Evolutionary conservation across 1,284 basidiomycete genomes (phyloP).

Genomic region (Jaminaea rosea): DNA sequence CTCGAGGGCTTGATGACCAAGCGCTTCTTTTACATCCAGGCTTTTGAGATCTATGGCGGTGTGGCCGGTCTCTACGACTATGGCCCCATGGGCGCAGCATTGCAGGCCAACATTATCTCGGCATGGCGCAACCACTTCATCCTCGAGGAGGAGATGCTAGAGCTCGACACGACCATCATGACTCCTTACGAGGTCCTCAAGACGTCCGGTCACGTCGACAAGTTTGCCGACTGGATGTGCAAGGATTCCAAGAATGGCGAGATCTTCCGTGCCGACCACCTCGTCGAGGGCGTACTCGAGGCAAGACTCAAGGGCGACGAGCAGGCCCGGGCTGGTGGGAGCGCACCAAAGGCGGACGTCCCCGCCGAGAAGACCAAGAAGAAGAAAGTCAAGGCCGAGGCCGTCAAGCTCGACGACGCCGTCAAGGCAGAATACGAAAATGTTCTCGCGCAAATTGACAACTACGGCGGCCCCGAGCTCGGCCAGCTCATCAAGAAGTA

Average conservation of each 20-base stretch:
- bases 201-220: constrained; percentile 93
- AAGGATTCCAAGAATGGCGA: constrained; percentile 90
- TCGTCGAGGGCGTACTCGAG: constrained; percentile 87
- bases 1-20: constrained; percentile 81
- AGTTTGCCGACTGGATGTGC: constrained; percentile 99
- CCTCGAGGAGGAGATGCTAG: constrained; percentile 96
- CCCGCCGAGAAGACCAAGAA: constrained; percentile 60
- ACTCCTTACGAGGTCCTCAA: constrained; percentile 91
- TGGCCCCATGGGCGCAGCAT: constrained; percentile 79
- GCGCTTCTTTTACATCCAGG: constrained; percentile 94
- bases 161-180: constrained; percentile 97
- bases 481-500: constrained; percentile 76
- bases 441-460: constrained; percentile 86
- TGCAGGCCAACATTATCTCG: constrained; percentile 92
- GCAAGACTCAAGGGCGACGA: constrained; percentile 80
- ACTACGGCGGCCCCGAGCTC: constrained; percentile 80
- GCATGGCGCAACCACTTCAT: constrained; percentile 99
- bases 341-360: constrained; percentile 11
- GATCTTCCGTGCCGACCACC: constrained; percentile 92
- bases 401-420: constrained; percentile 69
- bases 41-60: constrained; percentile 98
- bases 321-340: constrained; percentile 64
- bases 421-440: constrained; percentile 69
- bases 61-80: constrained; percentile 68
- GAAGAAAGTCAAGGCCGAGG: constrained; percentile 66